These are phyloP conservation scores for Alternaria sp. DNA, from an alignment of 2,329 filamentous ascomycete species.

Conservation along the genomic window DNA sequence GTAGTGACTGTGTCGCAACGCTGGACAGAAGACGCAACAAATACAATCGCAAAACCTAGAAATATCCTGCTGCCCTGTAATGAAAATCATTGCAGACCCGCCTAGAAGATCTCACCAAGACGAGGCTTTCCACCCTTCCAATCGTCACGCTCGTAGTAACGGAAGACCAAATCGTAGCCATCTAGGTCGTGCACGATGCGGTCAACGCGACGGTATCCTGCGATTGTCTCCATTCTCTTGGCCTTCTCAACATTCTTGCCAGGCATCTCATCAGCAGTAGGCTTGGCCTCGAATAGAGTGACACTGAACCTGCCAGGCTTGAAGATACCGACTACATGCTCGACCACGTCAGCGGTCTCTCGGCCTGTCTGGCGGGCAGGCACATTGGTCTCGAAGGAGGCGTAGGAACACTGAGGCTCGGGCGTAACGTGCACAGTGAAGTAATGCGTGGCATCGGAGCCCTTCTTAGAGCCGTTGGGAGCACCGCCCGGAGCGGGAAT, in stretches of 20 bases:
- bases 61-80: background rate
- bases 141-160: constrained; percentile 92
- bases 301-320: constrained; percentile 97
- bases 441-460: constrained; percentile 70
- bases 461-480: constrained; percentile 55
- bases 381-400: constrained; percentile 98
- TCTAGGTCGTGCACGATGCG: constrained; percentile 97
- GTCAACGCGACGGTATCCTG: constrained; percentile 88
- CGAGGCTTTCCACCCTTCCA: constrained; percentile 73
- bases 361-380: constrained; percentile 87
- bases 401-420: constrained; percentile 96
- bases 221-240: constrained; percentile 75
- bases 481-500: constrained; percentile 74
- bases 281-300: constrained; percentile 93
- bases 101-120: constrained; percentile 61
- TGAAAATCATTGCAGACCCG: background rate
- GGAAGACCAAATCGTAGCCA: constrained; percentile 95
- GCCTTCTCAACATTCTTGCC: constrained; percentile 50
- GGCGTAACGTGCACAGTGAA: constrained; percentile 99
- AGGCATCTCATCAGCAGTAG: constrained; percentile 54
- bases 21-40: constrained; percentile 4
- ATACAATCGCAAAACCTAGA: background rate
- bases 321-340: constrained; percentile 96
- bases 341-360: constrained; percentile 87
- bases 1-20: constrained; percentile 15